phyloP scores from a whole-genome alignment of 345 rosid genomes.

The Salix arbutifolia region DNA sequence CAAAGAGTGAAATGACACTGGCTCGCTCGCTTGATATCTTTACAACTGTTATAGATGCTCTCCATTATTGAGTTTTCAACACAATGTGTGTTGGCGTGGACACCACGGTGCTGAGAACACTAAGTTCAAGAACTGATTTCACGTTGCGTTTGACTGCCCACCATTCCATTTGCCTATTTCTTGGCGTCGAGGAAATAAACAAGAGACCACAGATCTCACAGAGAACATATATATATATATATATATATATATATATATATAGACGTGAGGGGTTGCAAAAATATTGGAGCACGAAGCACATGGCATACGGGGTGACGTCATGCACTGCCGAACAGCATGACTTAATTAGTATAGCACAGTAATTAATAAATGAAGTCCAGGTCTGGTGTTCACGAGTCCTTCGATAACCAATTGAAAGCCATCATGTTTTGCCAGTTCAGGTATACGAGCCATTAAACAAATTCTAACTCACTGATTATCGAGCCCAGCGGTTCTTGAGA shows the following conservation, averaged over 20 bases:
- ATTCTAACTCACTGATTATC: neutral
- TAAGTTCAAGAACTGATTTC: slow-evolving; percentile 1
- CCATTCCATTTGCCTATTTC: slow-evolving; percentile 17
- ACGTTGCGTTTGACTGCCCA: slow-evolving; percentile 10
- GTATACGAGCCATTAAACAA: neutral
- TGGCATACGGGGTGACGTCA: neutral
- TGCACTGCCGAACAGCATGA: neutral
- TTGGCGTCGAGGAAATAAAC: neutral
- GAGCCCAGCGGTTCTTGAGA: too few species aligned
- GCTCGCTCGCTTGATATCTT: slow-evolving; percentile 19
- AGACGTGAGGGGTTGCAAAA: neutral
- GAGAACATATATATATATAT: too few species aligned
- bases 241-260: too few species aligned
- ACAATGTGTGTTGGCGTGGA: slow-evolving; percentile 1
- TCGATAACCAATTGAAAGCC: neutral
- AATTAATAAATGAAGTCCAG: neutral
- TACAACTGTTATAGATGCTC: slow-evolving; percentile 28
- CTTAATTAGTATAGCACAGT: neutral
- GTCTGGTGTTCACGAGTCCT: neutral
- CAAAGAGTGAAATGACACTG: slow-evolving; percentile 8
- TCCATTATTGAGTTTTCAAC: slow-evolving; percentile 18
- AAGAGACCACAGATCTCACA: slow-evolving; percentile 3
- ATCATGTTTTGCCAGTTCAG: neutral
- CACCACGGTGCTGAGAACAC: neutral
- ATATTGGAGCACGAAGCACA: neutral